Conservation (phyloP, 2,329 filamentous ascomycete species). For the Daldinia sp. region DNA sequence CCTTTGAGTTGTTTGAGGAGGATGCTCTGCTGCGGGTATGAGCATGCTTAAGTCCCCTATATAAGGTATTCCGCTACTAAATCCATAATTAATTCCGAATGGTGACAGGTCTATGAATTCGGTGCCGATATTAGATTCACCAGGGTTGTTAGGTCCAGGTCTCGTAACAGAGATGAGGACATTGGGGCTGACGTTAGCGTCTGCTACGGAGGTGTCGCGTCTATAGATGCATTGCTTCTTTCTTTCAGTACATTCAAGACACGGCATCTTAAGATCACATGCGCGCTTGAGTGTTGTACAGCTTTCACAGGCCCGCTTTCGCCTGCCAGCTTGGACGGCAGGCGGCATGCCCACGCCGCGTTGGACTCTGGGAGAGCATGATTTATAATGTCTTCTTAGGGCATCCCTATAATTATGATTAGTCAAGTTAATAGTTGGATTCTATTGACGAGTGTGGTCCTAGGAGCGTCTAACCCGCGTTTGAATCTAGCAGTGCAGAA, state of each 20-base stretch:
- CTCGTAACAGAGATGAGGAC: background rate
- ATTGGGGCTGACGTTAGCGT: background rate
- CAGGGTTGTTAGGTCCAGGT: background rate
- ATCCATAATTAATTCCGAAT: background rate
- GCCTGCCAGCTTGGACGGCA: background rate
- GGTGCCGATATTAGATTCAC: background rate
- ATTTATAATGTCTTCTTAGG: conserved; percentile 2
- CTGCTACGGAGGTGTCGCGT: background rate
- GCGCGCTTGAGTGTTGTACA: conserved; percentile 6
- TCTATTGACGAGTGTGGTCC: background rate
- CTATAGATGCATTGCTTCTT: conserved; percentile 2
- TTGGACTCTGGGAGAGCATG: background rate
- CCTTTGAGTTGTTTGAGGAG: background rate
- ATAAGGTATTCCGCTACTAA: background rate
- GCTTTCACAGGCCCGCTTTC: conserved; percentile 6
- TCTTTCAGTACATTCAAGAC: background rate
- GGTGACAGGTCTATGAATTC: background rate
- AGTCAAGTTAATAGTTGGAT: background rate
- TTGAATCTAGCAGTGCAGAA: conserved; percentile 5
- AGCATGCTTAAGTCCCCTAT: background rate
- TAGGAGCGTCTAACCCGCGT: background rate
- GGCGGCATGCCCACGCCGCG: conserved; percentile 3
- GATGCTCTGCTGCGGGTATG: background rate
- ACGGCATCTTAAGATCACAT: conserved; percentile 1
- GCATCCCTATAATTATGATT: conserved; percentile 1